Evolutionary conservation across 495 filamentous ascomycete species (phyloP).

Genomic region (Aspergillus cavernicola): DNA sequence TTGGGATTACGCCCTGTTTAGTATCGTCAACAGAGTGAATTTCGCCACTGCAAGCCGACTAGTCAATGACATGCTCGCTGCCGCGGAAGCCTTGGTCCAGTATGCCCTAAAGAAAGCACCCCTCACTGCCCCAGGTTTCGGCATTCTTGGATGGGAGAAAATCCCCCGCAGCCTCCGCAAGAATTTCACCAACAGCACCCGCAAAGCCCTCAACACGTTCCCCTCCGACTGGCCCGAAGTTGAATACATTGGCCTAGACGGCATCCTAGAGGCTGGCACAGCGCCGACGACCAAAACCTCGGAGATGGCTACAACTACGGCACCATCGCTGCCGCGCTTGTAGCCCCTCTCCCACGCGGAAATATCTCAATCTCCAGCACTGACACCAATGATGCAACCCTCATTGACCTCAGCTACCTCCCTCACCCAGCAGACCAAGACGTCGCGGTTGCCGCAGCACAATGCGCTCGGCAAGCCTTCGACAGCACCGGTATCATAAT

Average conservation of each 20-base stretch:
- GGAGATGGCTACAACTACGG: conserved; percentile 45
- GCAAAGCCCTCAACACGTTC: conserved; percentile 25
- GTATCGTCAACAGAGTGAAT: conserved; percentile 20
- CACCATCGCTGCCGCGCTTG: conserved; percentile 36
- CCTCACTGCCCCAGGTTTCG: conserved; percentile 11
- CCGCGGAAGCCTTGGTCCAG: not conserved
- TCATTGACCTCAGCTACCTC: conserved; percentile 57
- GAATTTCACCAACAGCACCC: conserved; percentile 14
- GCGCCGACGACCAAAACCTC: conserved; percentile 28
- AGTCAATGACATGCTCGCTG: conserved; percentile 8
- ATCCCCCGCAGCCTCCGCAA: conserved; percentile 23
- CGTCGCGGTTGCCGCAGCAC: conserved; percentile 48
- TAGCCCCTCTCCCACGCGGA: conserved; percentile 48
- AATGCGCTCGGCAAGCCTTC: conserved; percentile 42
- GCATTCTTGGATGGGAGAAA: conserved; percentile 41
- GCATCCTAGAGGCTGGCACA: conserved; percentile 11
- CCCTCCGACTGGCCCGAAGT: conserved; percentile 57
- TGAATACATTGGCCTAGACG: conserved; percentile 37
- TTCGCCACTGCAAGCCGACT: conserved; percentile 13
- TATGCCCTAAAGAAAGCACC: not conserved
- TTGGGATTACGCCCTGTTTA: conserved; percentile 32
- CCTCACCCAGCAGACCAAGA: conserved; percentile 50
- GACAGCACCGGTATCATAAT: conserved; percentile 31
- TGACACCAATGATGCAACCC: conserved; percentile 36
- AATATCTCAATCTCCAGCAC: conserved; percentile 48